Percentiles rank a stretch among this genome's conserved stretches.
Evolutionary conservation across 2,329 filamentous ascomycete genomes (phyloP).

Genomic region (Plenodomus tracheiphilus): DNA sequence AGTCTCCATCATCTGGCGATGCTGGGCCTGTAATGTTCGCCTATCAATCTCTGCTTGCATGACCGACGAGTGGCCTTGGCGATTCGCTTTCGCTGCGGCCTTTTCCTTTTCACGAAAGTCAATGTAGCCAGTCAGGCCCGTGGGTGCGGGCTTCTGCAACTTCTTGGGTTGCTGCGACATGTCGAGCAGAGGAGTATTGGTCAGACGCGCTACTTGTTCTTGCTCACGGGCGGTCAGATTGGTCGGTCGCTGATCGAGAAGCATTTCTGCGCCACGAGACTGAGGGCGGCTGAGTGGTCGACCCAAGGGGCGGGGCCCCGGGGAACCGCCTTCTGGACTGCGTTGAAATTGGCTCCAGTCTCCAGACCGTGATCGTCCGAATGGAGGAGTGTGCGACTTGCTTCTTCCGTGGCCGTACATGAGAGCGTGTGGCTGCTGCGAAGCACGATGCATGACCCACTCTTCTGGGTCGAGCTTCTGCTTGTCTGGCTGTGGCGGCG

Average conservation of each 20-base stretch:
- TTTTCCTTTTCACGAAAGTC: conserved; percentile 79
- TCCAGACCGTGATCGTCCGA: conserved; percentile 48
- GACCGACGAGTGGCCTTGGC: conserved; percentile 26
- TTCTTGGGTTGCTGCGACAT: conserved; percentile 57
- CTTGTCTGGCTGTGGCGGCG: conserved; percentile 52
- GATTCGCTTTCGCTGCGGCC: conserved; percentile 36
- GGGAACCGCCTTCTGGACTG: conserved; percentile 27
- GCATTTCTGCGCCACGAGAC: conserved; percentile 61
- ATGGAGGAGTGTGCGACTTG: conserved; percentile 55
- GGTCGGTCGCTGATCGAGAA: conserved; percentile 58
- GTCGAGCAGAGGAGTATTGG: conserved; percentile 74
- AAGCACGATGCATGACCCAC: conserved; percentile 78
- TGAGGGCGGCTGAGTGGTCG: conserved; percentile 48
- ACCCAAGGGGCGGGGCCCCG: conserved; percentile 30
- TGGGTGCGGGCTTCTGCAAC: conserved; percentile 46
- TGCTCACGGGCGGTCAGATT: conserved; percentile 85
- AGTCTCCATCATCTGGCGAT: conserved; percentile 34
- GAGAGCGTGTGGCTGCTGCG: conserved; percentile 51
- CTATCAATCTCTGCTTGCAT: conserved; percentile 44
- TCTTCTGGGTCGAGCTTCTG: conserved; percentile 72
- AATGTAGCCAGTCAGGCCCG: conserved; percentile 75
- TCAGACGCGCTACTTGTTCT: conserved; percentile 82
- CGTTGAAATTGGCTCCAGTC: conserved; percentile 50
- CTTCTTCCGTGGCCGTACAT: conserved; percentile 60
- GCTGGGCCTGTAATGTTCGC: conserved; percentile 36